These are phyloP conservation scores for Amanita pallidorosea DNA, from an alignment of 768 basidiomycete species.

Conservation along the genomic window DNA sequence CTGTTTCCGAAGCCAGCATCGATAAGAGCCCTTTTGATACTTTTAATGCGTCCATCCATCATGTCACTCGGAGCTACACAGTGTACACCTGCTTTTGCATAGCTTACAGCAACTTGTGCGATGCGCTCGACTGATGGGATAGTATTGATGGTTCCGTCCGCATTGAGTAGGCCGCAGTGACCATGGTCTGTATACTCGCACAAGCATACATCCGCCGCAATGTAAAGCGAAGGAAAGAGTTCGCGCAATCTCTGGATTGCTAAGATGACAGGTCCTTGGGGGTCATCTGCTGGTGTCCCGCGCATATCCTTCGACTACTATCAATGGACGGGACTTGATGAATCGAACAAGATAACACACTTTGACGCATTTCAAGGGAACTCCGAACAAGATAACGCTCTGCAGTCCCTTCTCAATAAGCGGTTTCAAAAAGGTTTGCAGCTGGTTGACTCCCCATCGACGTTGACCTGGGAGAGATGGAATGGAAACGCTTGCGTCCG, in stretches of 20 bases:
- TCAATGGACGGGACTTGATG: no score
- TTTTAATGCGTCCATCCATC: constrained; percentile 97
- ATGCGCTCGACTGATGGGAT: constrained; percentile 77
- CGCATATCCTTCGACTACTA: constrained; percentile 75
- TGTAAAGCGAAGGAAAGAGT: constrained; percentile 78
- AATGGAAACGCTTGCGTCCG: constrained; percentile 73
- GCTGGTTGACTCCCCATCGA: constrained; percentile 90
- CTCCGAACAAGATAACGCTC: constrained; percentile 93
- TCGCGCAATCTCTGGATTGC: constrained; percentile 72
- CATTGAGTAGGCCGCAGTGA: constrained; percentile 78
- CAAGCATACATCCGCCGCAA: constrained; percentile 95
- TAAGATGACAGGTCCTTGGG: constrained; percentile 83
- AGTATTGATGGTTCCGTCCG: constrained; percentile 70
- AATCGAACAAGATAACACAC: constrained; percentile 23
- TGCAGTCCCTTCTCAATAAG: constrained; percentile 82
- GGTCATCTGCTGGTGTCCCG: constrained; percentile 87
- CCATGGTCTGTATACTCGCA: constrained; percentile 99
- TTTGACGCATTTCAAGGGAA: constrained; percentile 73
- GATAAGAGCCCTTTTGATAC: constrained; percentile 67
- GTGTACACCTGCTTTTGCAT: constrained; percentile 93
- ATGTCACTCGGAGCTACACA: constrained; percentile 99
- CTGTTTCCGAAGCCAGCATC: constrained; percentile 78
- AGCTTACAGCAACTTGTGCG: constrained; percentile 84
- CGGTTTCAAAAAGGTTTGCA: constrained; percentile 80
- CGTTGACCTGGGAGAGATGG: constrained; percentile 74